Percentiles rank a stretch among this genome's conserved stretches.
phyloP scores from a whole-genome alignment of 345 rosid genomes.

The Hypericum perforatum region DNA sequence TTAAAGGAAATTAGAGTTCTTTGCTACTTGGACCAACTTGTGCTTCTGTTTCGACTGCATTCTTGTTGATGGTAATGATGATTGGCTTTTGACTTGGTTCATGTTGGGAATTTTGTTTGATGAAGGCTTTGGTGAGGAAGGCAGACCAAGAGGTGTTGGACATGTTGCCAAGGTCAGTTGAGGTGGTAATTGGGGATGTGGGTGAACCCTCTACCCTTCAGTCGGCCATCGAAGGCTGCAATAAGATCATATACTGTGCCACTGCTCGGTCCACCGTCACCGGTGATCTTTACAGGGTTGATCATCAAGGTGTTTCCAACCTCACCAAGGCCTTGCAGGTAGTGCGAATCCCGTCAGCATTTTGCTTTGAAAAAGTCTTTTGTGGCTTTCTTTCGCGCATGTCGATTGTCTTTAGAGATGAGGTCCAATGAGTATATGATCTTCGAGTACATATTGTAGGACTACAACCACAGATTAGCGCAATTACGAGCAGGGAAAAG shows the following conservation, averaged over 20 bases:
- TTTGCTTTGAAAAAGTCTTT: neutral
- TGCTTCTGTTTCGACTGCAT: neutral
- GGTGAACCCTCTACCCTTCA: slow-evolving; percentile 67
- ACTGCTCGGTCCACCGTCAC: slow-evolving; percentile 88
- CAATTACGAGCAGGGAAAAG: slow-evolving; percentile 84
- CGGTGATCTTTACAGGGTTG: slow-evolving; percentile 80
- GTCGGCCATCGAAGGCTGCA: slow-evolving; percentile 76
- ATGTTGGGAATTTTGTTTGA: neutral
- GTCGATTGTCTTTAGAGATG: neutral
- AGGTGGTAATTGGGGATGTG: slow-evolving; percentile 73
- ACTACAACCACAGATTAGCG: slow-evolving; percentile 73
- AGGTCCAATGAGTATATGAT: neutral
- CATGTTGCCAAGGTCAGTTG: slow-evolving; percentile 84
- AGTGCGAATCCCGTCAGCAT: neutral
- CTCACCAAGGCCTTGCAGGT: slow-evolving; percentile 90
- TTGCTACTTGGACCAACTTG: neutral
- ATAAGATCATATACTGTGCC: slow-evolving; percentile 84
- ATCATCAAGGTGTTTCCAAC: slow-evolving; percentile 81
- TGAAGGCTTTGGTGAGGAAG: slow-evolving; percentile 68
- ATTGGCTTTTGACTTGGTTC: neutral
- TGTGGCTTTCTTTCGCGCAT: too few species aligned
- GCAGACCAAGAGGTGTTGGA: slow-evolving; percentile 56
- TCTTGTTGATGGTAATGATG: too few species aligned
- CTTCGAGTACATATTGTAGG: slow-evolving; percentile 29
- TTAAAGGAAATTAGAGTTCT: neutral